Conservation (phyloP, 1,139 yeast genomes). For the Nakaseomyces nivariensis region DNA sequence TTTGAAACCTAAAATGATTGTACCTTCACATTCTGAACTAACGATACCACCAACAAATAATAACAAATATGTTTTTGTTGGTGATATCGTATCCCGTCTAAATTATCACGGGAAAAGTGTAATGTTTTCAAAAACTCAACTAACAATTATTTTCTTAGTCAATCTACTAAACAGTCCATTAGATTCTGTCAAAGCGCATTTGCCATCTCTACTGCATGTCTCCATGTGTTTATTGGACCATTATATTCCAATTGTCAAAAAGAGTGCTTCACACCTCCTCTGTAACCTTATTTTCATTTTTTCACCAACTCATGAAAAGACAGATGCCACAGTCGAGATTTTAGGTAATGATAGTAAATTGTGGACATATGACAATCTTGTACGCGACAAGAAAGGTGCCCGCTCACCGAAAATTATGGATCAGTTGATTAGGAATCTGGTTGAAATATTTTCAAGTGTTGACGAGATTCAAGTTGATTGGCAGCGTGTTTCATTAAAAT, state of each 20-base stretch:
- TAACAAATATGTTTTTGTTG: constrained; percentile 58
- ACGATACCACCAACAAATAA: constrained; percentile 22
- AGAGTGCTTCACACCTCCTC: constrained; percentile 69
- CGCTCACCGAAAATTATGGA: constrained; percentile 87
- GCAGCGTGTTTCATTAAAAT: constrained; percentile 72
- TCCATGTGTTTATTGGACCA: constrained; percentile 79
- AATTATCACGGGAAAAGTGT: constrained; percentile 59
- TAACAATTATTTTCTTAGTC: constrained; percentile 74
- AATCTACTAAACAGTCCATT: constrained; percentile 60
- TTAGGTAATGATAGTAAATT: constrained; percentile 43
- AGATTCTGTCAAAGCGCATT: constrained; percentile 44
- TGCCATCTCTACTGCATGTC: constrained; percentile 77
- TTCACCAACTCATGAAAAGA: constrained; percentile 44
- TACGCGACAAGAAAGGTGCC: constrained; percentile 69
- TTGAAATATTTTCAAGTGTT: constrained; percentile 45
- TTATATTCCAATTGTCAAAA: constrained; percentile 71
- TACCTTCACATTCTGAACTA: constrained; percentile 49
- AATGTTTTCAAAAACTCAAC: constrained; percentile 77
- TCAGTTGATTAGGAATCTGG: constrained; percentile 52
- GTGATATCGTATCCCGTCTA: constrained; percentile 52
- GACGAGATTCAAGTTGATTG: constrained; percentile 65
- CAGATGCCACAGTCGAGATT: constrained; percentile 43
- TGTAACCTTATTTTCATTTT: constrained; percentile 63
- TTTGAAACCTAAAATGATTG: constrained; percentile 77
- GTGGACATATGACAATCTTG: constrained; percentile 86